Conservation (phyloP, 2,329 filamentous ascomycete species). For the Clonostachys byssicola region DNA sequence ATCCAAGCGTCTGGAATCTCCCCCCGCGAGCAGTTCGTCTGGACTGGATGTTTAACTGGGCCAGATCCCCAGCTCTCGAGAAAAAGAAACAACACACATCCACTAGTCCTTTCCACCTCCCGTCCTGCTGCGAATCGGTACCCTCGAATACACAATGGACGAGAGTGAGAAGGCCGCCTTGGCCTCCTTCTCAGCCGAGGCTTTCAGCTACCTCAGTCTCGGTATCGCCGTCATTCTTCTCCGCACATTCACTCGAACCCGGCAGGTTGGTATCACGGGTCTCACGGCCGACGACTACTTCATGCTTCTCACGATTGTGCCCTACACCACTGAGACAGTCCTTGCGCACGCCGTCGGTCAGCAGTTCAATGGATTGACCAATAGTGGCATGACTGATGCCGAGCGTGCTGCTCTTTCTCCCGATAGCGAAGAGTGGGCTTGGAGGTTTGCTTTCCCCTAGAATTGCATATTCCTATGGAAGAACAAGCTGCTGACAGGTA, state of each 20-base stretch:
- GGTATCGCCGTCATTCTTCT: neutral
- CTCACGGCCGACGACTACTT: constrained; percentile 3
- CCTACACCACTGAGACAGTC: constrained; percentile 43
- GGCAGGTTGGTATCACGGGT: constrained; percentile 7
- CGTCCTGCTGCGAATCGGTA: too few species aligned
- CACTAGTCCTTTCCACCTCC: too few species aligned
- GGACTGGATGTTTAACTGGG: too few species aligned
- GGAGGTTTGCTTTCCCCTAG: constrained; percentile 5
- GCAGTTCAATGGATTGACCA: constrained; percentile 41
- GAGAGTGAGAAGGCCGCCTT: too few species aligned
- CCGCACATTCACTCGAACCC: constrained; percentile 13
- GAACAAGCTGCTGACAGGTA: constrained; percentile 11
- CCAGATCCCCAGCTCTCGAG: too few species aligned
- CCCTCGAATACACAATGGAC: too few species aligned
- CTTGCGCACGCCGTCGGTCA: constrained; percentile 41
- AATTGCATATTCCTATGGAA: neutral
- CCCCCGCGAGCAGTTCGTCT: too few species aligned
- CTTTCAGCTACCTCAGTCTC: constrained; percentile 1
- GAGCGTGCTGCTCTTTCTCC: constrained; percentile 35
- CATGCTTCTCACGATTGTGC: constrained; percentile 17
- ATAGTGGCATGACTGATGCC: constrained; percentile 47
- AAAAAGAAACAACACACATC: too few species aligned
- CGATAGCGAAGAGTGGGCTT: constrained; percentile 31
- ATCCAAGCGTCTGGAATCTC: too few species aligned
- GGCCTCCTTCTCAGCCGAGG: constrained; percentile 1